phyloP scores from a whole-genome alignment of 116 monocot species.

The Iris pallida region DNA sequence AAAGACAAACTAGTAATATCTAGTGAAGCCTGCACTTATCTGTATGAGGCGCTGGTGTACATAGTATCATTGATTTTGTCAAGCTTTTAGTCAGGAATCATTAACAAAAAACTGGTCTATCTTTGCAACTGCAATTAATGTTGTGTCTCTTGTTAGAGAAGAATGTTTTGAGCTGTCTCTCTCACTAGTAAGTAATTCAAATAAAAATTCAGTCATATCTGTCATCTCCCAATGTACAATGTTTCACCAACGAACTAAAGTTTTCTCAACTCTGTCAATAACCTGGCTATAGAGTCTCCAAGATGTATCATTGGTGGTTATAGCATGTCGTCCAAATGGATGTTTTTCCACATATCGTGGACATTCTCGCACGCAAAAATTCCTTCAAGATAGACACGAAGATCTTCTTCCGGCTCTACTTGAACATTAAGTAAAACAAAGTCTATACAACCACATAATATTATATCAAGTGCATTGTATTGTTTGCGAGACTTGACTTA shows the following conservation, averaged over 20 bases:
- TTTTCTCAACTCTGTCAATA: slow-evolving; percentile 20
- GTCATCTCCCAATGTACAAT: background rate
- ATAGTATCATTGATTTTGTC: too few relatives aligned
- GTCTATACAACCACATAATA: background rate
- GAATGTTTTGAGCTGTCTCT: too few relatives aligned
- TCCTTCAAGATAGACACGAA: slow-evolving; percentile 68
- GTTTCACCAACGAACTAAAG: background rate
- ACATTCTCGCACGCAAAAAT: slow-evolving; percentile 54
- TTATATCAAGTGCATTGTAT: background rate
- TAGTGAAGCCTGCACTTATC: too few relatives aligned
- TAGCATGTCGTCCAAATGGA: slow-evolving; percentile 67
- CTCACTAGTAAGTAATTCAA: too few relatives aligned
- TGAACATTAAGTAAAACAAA: background rate
- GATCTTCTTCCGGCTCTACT: slow-evolving; percentile 71
- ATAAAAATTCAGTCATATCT: slow-evolving; percentile 1
- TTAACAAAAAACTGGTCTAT: too few relatives aligned
- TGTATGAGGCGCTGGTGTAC: too few relatives aligned
- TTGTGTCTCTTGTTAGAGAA: too few relatives aligned
- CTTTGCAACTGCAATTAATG: too few relatives aligned
- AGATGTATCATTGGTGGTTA: slow-evolving; percentile 34
- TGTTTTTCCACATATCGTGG: slow-evolving; percentile 51
- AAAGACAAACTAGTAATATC: too few relatives aligned
- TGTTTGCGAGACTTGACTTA: slow-evolving; percentile 24
- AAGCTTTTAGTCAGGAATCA: too few relatives aligned
- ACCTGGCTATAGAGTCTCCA: slow-evolving; percentile 68